A percentile compares a stretch with the other conserved stretches of the same genome.
These are phyloP conservation scores for Ceratobasidium sp. DNA, from an alignment of 1,284 basidiomycete genomes.

Conservation along the genomic window DNA sequence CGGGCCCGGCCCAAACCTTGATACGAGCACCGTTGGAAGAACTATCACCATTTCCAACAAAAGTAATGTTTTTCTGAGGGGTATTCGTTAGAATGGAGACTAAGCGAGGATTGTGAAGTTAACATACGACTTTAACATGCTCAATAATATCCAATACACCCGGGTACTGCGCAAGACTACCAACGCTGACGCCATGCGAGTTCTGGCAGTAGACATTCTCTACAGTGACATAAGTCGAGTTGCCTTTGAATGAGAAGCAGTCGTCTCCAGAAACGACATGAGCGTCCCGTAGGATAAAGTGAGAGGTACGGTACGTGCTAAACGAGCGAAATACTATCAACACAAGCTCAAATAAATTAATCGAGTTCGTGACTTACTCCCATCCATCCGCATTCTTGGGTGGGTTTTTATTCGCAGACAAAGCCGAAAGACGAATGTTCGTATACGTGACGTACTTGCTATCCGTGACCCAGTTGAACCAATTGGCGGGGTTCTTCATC, in stretches of 20 bases:
- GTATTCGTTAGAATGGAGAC: too few species aligned
- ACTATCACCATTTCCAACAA: conserved; percentile 40
- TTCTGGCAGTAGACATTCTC: conserved; percentile 46
- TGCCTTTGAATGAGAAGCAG: conserved; percentile 47
- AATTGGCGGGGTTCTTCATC: conserved; percentile 40
- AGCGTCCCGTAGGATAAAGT: conserved; percentile 38
- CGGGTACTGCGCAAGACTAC: conserved; percentile 44
- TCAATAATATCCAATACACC: conserved; percentile 42
- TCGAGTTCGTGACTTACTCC: conserved; percentile 20
- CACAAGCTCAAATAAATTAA: background rate
- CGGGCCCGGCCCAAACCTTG: conserved; percentile 46
- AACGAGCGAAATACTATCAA: background rate
- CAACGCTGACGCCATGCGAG: conserved; percentile 46
- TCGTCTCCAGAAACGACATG: conserved; percentile 47
- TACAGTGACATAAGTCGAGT: conserved; percentile 43
- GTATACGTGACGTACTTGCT: conserved; percentile 41
- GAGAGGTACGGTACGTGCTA: conserved; percentile 39
- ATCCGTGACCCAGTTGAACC: conserved; percentile 43
- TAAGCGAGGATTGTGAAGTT: too few species aligned
- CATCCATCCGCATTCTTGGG: conserved; percentile 45
- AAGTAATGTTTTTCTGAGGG: conserved; percentile 41
- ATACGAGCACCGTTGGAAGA: conserved; percentile 46
- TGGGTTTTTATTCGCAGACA: conserved; percentile 33
- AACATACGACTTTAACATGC: conserved; percentile 37
- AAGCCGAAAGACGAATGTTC: conserved; percentile 40